phyloP scores from a whole-genome alignment of 2,329 filamentous ascomycete genomes.

The Thielaviopsis populi region DNA sequence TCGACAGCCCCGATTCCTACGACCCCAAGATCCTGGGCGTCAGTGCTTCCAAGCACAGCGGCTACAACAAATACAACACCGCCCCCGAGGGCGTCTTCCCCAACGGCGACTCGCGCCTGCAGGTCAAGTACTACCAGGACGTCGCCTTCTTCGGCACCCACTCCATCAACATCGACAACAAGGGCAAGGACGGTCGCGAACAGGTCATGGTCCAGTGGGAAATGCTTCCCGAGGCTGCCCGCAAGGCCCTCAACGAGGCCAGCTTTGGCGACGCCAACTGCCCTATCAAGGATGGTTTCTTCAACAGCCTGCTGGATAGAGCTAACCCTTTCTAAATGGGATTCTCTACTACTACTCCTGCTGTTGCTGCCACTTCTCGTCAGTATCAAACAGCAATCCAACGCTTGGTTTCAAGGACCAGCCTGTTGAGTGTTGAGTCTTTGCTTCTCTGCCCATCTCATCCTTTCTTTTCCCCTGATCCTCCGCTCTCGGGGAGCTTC shows the following conservation, averaged over 20 bases:
- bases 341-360: background rate
- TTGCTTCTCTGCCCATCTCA: background rate
- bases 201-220: slow-evolving; percentile 32
- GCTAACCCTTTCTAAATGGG: slow-evolving; percentile 15
- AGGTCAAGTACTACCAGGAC: slow-evolving; percentile 25
- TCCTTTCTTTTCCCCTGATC: background rate
- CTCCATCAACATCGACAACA: slow-evolving; percentile 24
- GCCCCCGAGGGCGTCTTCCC: slow-evolving; percentile 6
- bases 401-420: background rate
- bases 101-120: slow-evolving; percentile 18
- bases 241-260: slow-evolving; percentile 25
- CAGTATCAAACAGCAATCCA: background rate
- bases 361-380: background rate
- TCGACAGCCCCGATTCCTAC: slow-evolving; percentile 21
- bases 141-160: slow-evolving; percentile 24
- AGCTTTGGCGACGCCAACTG: slow-evolving; percentile 30
- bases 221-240: slow-evolving; percentile 24
- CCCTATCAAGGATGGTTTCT: slow-evolving; percentile 26
- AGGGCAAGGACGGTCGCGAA: slow-evolving; percentile 23
- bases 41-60: slow-evolving; percentile 27
- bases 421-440: background rate
- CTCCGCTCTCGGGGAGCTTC: background rate
- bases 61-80: slow-evolving; percentile 21
- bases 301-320: slow-evolving; percentile 19
- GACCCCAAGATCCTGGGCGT: slow-evolving; percentile 25